Evolutionary conservation across 2,329 filamentous ascomycete genomes (phyloP), one percentile per base, ranked within the genome.

Genomic region (Pseudogymnoascus sp.): DNA sequence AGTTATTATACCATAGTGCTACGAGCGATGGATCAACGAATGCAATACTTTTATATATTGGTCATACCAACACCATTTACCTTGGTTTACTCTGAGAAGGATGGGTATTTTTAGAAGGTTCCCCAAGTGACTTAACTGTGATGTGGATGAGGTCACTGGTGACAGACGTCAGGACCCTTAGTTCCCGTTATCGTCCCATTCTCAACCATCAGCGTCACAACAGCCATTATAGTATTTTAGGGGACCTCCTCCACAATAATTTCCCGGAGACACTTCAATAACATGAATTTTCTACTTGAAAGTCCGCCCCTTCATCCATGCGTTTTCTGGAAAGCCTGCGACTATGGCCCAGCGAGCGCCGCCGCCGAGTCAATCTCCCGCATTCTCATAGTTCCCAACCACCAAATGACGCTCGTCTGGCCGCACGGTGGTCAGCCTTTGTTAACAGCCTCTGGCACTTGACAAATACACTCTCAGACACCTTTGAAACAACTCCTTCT

Each of bases 161-260:
- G 47, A 54, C 47, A 54, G 47, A 54, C 47, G 47, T 54, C 47
- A 54, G 47, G 28, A 33, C 47, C 47, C 47, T 54, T 54, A 54
- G 47, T 54, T 54, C 11, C 28, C 47, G 47, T 33, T 33, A 54
- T 54, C 47, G 18, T 54, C 47, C 47, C 47, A 54, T 54, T 54
- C 47, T 54, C n/a, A 33, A 54, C 9, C 47, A 18, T 6, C n/a
- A 8, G 25, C 43, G 47, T 54, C 47, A 54, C 47, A 54, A 14
- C 38, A 54, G n/a, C 25, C 25, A 54, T 54, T 54, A 33, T 54
- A 54, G 47, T 54, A 54, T 54, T 54, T 54, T 54, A 54, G 47
- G 47, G 47, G 47, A 54, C 47, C 25, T 18, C 47, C 47, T 18
- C 14, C 47, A 33, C 25, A 54, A 33, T 54, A 5, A 14, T 54